Base-by-base conservation (phyloP, 2,329 filamentous ascomycete species). In the Apiospora malaysiana region DNA sequence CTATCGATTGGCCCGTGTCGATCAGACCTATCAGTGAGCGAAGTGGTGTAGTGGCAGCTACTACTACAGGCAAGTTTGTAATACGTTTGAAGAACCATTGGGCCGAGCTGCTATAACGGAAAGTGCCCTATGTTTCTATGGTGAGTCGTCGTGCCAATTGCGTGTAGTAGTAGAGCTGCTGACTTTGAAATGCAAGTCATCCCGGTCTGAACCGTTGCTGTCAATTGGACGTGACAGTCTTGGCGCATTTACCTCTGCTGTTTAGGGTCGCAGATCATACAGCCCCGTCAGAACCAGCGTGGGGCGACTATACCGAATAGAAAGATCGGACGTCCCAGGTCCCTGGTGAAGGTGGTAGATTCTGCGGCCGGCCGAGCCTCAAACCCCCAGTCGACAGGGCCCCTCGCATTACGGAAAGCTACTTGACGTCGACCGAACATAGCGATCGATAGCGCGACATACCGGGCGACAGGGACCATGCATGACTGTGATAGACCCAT, bases 201-300 rank as follows among this genome's bases (percentile, higher is more conserved):
- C 68, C 49, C 16, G 25, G 42, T 40, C 47, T 23, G 21, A 40
- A 42, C n/a, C 40, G 42, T 27, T 46, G 42, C 45, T 47, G 66
- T 47, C 66, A 47, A 45, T 63, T 63, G 56, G 49, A 49, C 12
- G 56, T 63, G 56, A 63, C 32, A 63, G 18, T 69, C 71, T 71
- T 65, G 70, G 49, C 72, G 75, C 75, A 75, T 76, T 71, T 73
- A 63, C 66, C 27, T 73, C 68, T 66, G 59, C 71, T 72, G 77
- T 79, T 78, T 79, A 75, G 70, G 71, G 69, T 74, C 70, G 78
- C 70, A 76, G 77, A 79, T 79, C 78, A 79, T 69, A 79, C 78
- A 76, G 69, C 66, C 59, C 70, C 68, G 51, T 51, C 56, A 68
- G 68, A 66, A 71, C 69, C 68, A 70, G 25, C 47, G 68, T 72